Evolutionary conservation across 2,329 filamentous ascomycete species (phyloP), one percentile per base, ranked within the genome.

Genomic region (Clonostachys solani): DNA sequence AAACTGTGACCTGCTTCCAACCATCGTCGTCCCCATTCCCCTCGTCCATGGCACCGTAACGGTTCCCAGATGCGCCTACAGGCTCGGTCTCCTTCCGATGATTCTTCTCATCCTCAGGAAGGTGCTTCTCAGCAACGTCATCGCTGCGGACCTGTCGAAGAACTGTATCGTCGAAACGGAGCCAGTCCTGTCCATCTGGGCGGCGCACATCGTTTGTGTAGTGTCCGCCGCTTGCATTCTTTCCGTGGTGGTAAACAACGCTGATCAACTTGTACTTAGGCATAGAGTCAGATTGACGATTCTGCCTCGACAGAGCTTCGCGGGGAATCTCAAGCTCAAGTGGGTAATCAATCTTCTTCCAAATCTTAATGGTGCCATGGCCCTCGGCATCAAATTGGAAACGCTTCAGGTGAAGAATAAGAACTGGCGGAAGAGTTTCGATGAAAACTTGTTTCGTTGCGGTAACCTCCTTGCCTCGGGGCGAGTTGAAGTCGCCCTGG

Each of bases 161-260:
- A 50, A 90, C 73, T 0, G 94, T 99, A 63, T 99, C 94, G 59
- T 99, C 94, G 55, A 99, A 82, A 47, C 92, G 88, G 48, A 99
- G 87, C 94, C 94, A 99, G 66, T 96, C 92, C 18, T 82, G 82
- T n/a, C 87, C 90, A 62, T 99, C 94, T 66, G 97, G 92, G 45
- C 94, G 86, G 49, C 92, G 84, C 38, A 96, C 87, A 64, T 99
- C 94, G n/a, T 95, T 92, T 2, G 94, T 99, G 67, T 99, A 99
- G 65, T 99, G 94, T 5, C 94, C 94, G 45, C 90, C 92, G 53
- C 88, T 95, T 35, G 94, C 94, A 57, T 95, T 95, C 73, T 95
- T 96, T 50, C 94, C 94, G 58, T 99, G 94, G 60, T 99, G 94
- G 63, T 99, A 99, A 18, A 99, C 91, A 33, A 95, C 94, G 17